Conservation (phyloP, 768 basidiomycete genomes). For the Hypholoma fasciculare region DNA sequence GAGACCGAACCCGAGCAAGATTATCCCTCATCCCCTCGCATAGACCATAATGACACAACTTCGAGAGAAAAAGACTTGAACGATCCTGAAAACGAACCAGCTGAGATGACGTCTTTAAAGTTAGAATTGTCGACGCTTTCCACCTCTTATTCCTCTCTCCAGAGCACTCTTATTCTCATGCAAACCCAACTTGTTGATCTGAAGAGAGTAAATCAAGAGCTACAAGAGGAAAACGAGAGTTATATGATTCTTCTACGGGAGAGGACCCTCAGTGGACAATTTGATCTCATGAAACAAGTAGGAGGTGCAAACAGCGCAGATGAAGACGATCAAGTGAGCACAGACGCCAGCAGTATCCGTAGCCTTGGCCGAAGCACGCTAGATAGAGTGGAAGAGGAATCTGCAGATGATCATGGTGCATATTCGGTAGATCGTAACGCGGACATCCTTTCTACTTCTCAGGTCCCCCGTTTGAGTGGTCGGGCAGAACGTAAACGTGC, state of each 20-base stretch:
- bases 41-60: constrained; percentile 15
- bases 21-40: constrained; percentile 8
- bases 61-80: constrained; percentile 44
- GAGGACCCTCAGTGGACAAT: constrained; percentile 87
- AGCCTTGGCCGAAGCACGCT: constrained; percentile 60
- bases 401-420: constrained; percentile 40
- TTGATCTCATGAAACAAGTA: constrained; percentile 73
- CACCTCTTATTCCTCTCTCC: constrained; percentile 80
- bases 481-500: constrained; percentile 51
- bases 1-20: constrained; percentile 32
- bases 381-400: constrained; percentile 64
- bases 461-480: constrained; percentile 39
- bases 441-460: constrained; percentile 34
- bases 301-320: constrained; percentile 41
- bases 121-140: constrained; percentile 86
- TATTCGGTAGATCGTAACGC: constrained; percentile 34
- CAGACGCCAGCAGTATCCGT: constrained; percentile 54
- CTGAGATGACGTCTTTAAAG: constrained; percentile 82
- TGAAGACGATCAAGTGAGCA: constrained; percentile 43
- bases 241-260: constrained; percentile 94
- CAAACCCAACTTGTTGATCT: constrained; percentile 86
- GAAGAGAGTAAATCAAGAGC: constrained; percentile 81
- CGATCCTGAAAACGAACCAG: constrained; percentile 75
- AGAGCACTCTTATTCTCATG: constrained; percentile 81
- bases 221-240: constrained; percentile 96